Conservation (phyloP, 768 basidiomycete genomes). For the Kwoniella pini region DNA sequence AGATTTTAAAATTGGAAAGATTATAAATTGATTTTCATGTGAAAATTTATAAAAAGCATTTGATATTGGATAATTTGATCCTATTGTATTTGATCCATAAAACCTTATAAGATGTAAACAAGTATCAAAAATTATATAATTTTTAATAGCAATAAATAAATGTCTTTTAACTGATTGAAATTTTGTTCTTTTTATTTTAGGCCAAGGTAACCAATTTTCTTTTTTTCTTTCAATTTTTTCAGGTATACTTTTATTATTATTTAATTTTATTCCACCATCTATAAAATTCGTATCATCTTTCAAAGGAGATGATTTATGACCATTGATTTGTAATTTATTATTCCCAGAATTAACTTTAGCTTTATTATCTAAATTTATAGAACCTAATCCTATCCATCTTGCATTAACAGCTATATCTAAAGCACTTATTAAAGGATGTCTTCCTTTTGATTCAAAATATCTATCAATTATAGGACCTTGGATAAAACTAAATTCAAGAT, state of each 20-base stretch:
- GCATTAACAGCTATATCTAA: constrained; percentile 36
- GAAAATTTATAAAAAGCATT: constrained; percentile 32
- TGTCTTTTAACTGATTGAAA: constrained; percentile 30
- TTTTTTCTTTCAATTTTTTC: neutral
- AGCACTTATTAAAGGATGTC: constrained; percentile 22
- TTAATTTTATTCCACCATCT: constrained; percentile 11
- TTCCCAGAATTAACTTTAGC: constrained; percentile 8
- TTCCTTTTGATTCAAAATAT: constrained; percentile 21
- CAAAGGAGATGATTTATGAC: neutral
- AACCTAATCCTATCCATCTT: constrained; percentile 36
- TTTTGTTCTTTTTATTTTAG: constrained; percentile 21
- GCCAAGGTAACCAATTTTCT: constrained; percentile 24
- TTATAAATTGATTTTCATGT: constrained; percentile 15
- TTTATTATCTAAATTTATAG: constrained; percentile 17
- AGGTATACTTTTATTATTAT: constrained; percentile 5
- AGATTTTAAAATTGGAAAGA: constrained; percentile 20
- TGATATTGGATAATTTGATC: constrained; percentile 7
- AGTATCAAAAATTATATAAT: constrained; percentile 37
- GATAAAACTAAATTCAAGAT: constrained; percentile 36
- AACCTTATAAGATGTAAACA: constrained; percentile 26
- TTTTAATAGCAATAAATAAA: constrained; percentile 10
- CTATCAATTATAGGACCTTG: constrained; percentile 33
- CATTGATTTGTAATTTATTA: constrained; percentile 1
- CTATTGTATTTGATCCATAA: constrained; percentile 30
- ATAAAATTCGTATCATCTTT: constrained; percentile 3